Evolutionary conservation across 2,329 filamentous ascomycete genomes (phyloP).

Genomic region (Orbilia brochopaga): DNA sequence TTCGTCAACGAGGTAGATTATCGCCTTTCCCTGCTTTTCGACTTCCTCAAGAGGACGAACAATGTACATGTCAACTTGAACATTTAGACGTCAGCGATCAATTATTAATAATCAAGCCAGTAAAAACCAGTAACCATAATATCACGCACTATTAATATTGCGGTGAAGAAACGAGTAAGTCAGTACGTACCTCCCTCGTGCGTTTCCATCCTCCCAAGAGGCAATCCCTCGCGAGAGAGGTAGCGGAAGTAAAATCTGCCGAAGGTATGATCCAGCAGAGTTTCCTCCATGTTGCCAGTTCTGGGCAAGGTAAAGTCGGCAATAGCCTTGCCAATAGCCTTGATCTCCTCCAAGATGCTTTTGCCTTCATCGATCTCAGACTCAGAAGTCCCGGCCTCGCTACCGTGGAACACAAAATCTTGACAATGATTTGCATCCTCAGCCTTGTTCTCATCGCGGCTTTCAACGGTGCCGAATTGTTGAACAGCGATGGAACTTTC

Average conservation of each 20-base stretch:
- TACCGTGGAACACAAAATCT: too few relatives aligned
- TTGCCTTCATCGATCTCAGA: not conserved
- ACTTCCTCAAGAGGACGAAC: constrained; percentile 60
- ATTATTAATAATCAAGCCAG: too few relatives aligned
- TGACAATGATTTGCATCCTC: not conserved
- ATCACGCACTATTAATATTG: too few relatives aligned
- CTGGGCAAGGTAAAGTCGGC: not conserved
- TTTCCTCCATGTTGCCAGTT: not conserved
- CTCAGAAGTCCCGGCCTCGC: not conserved
- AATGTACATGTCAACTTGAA: constrained; percentile 62
- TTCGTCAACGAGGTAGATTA: constrained; percentile 63
- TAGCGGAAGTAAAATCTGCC: constrained; percentile 59
- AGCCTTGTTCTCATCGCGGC: not conserved
- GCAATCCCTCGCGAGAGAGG: constrained; percentile 58
- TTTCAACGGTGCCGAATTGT: too few relatives aligned
- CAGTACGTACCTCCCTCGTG: constrained; percentile 42
- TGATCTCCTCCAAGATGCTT: not conserved
- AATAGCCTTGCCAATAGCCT: too few relatives aligned
- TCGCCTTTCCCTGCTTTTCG: constrained; percentile 57
- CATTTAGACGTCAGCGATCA: not conserved
- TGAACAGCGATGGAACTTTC: too few relatives aligned
- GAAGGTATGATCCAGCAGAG: constrained; percentile 50
- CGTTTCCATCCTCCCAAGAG: constrained; percentile 55
- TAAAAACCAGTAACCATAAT: too few relatives aligned
- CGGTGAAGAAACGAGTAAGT: too few relatives aligned